Conservation (phyloP, 441 rosid species). For the Theobroma grandiflorum region DNA sequence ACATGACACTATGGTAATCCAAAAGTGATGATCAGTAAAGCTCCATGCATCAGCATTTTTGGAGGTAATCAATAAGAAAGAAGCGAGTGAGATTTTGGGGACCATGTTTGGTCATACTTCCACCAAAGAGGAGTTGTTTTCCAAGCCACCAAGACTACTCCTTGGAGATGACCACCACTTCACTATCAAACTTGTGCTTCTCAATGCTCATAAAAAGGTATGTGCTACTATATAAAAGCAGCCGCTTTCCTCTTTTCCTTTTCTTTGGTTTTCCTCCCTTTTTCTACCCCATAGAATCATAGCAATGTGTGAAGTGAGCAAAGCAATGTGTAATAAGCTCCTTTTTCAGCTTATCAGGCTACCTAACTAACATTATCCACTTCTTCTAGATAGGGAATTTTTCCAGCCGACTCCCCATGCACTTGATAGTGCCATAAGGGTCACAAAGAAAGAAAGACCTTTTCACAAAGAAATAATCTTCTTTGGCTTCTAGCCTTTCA, state of each 20-base stretch:
- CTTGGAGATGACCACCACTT: constrained; percentile 16
- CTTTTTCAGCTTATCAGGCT: constrained; percentile 19
- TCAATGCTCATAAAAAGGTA: neutral
- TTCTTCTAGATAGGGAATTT: neutral
- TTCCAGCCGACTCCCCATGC: constrained; percentile 5
- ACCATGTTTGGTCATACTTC: constrained; percentile 12
- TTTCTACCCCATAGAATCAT: neutral
- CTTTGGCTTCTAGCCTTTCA: neutral
- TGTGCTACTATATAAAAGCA: neutral
- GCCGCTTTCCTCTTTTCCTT: neutral
- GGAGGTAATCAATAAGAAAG: neutral
- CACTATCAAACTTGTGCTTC: constrained; percentile 21
- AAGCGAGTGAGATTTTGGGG: neutral
- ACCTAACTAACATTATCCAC: constrained; percentile 25
- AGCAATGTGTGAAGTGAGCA: constrained; percentile 21
- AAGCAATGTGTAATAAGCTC: neutral
- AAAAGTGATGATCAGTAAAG: neutral
- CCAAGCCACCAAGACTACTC: constrained; percentile 6
- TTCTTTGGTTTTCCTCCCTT: no score
- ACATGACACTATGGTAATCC: neutral
- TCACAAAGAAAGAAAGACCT: neutral
- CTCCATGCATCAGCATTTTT: neutral
- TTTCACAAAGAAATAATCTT: neutral
- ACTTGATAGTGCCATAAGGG: neutral
- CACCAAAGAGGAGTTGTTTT: constrained; percentile 9